Evolutionary conservation across 208 protist species (phyloP), one percentile per base, ranked within the genome.

Genomic region (Crithidia brevicula): DNA sequence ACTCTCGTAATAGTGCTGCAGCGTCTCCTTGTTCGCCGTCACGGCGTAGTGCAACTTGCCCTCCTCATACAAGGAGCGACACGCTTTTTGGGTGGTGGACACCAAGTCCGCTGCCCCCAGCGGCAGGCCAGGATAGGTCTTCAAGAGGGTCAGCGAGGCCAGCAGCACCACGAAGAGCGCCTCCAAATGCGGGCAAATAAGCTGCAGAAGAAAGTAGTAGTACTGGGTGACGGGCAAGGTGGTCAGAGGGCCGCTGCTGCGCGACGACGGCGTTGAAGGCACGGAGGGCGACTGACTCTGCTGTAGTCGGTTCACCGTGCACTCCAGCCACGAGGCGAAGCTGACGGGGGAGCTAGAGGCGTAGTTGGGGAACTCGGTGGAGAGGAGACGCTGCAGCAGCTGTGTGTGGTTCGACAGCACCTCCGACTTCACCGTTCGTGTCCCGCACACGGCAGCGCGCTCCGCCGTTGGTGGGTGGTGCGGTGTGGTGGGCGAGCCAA

Each of bases 281-380:
- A 25, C 51, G 18, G 28, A 18, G 54, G 51, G 11, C 23, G 62
- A 5, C 50, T 34, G 47, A 11, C 49, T 46, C n/a, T 51, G 59
- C 25, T 81, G 72, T 36, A 94, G 53, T 38, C 79, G 82, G 16
- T 27, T 51, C 8, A 95, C 28, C 16, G 79, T 72, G 49, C 72
- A 77, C 45, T 81, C 59, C 63, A 95, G 72, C 92, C 92, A 96
- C 30, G 83, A 85, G 7, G 56, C 59, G 56, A 89, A 85, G 40
- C 60, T 81, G 25, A 78, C 77, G 4, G 89, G 92, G 7, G 74
- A 78, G n/a, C 51, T 66, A 6, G 67, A n/a, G n/a, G 72, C 53
- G 72, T 86, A 93, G 58, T 86, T 83, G 15, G 88, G 88, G 70
- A 93, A 92, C 71, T 95, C 92, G 3, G 38, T 70, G 0, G 83